Evolutionary conservation across 2,329 filamentous ascomycete species (phyloP).

Genomic region (Fusarium lyarnte): DNA sequence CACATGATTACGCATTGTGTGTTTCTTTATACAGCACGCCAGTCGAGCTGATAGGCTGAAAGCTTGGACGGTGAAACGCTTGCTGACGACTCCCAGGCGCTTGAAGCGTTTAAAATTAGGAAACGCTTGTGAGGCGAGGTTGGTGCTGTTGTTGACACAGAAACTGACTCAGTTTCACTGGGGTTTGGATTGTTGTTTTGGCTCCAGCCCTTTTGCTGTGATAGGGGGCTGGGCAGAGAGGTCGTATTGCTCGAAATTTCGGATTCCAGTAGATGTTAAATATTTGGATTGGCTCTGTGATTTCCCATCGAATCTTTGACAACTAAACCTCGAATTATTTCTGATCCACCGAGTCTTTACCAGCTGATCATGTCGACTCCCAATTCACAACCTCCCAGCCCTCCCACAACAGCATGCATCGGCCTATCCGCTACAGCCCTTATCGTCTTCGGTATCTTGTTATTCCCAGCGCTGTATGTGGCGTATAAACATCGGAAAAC

Average conservation of each 20-base stretch:
- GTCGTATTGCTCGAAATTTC: fast-evolving
- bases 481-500: background rate
- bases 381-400: background rate
- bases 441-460: background rate
- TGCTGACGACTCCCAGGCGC: background rate
- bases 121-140: background rate
- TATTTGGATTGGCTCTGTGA: background rate
- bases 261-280: background rate
- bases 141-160: background rate
- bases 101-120: background rate
- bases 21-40: background rate
- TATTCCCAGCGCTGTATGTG: background rate
- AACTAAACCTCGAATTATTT: background rate
- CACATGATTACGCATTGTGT: background rate
- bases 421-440: background rate
- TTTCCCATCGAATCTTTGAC: background rate
- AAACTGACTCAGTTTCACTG: background rate
- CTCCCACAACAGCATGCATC: background rate
- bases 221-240: background rate
- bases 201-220: background rate
- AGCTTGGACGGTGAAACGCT: background rate
- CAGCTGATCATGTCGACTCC: background rate
- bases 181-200: background rate
- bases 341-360: no score
- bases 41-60: background rate